Evolutionary conservation across 1,284 basidiomycete species (phyloP).

Genomic region (Rhodotorula sp.): DNA sequence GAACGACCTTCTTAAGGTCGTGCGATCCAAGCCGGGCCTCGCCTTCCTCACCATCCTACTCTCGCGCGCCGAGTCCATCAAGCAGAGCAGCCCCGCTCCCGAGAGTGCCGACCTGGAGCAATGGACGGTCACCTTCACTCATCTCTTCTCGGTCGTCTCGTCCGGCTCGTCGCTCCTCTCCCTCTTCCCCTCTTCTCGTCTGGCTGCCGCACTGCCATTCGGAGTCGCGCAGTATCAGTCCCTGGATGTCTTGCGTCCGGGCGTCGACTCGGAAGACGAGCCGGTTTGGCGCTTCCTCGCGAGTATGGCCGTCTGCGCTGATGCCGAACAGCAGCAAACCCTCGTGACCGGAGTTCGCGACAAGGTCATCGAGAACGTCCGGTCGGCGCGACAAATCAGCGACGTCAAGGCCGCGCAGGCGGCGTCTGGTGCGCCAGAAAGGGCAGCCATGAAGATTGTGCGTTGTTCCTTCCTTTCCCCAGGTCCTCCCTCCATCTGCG

Average conservation of each 20-base stretch:
- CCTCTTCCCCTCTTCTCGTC: slow-evolving; percentile 87
- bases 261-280: slow-evolving; percentile 75
- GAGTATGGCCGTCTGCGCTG: slow-evolving; percentile 80
- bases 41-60: slow-evolving; percentile 89
- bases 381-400: slow-evolving; percentile 61
- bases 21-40: slow-evolving; percentile 80
- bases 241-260: slow-evolving; percentile 35
- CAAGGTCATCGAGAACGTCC: slow-evolving; percentile 84
- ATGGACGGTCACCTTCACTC: slow-evolving; percentile 82
- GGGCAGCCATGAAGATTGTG: slow-evolving; percentile 40
- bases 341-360: slow-evolving; percentile 85
- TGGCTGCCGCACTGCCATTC: slow-evolving; percentile 58
- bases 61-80: slow-evolving; percentile 85
- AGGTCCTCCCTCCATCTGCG: no score
- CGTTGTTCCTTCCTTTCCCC: background rate
- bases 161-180: slow-evolving; percentile 58
- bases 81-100: slow-evolving; percentile 55
- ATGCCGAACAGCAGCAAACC: slow-evolving; percentile 74
- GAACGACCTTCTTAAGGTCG: slow-evolving; percentile 70
- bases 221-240: slow-evolving; percentile 51
- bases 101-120: slow-evolving; percentile 64
- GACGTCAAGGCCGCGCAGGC: slow-evolving; percentile 61
- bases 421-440: slow-evolving; percentile 41
- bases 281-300: slow-evolving; percentile 91
- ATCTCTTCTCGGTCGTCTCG: slow-evolving; percentile 72